These are phyloP conservation scores for Aspergillus uvarum DNA, from an alignment of 2,329 filamentous ascomycete genomes.

Conservation along the genomic window DNA sequence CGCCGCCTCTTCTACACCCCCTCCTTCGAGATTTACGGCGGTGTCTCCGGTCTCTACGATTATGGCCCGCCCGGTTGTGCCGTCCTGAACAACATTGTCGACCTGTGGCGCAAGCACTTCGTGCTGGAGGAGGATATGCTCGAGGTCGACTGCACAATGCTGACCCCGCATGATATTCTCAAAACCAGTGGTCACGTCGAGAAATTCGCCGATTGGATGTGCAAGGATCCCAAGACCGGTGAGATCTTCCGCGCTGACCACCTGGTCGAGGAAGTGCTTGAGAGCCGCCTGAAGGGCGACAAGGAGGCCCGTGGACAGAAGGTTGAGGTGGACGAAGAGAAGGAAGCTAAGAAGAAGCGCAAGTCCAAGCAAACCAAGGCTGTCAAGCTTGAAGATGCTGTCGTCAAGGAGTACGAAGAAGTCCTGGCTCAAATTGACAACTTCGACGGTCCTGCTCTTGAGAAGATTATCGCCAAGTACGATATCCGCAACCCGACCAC, in stretches of 20 bases:
- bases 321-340: conserved; percentile 64
- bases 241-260: conserved; percentile 96
- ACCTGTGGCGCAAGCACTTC: conserved; percentile 90
- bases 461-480: conserved; percentile 84
- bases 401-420: conserved; percentile 88
- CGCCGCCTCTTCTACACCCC: conserved; percentile 93
- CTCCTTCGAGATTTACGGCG: conserved; percentile 92
- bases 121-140: conserved; percentile 93
- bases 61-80: conserved; percentile 88
- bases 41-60: conserved; percentile 85
- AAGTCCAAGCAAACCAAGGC: conserved; percentile 71
- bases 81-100: conserved; percentile 82
- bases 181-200: conserved; percentile 97
- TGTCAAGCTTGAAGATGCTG: conserved; percentile 80
- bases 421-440: conserved; percentile 93
- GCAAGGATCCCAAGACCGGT: conserved; percentile 95
- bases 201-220: conserved; percentile 99
- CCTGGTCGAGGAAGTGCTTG: conserved; percentile 90
- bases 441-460: conserved; percentile 83
- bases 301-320: conserved; percentile 87
- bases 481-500: conserved; percentile 86
- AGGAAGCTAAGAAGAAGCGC: conserved; percentile 90
- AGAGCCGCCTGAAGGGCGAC: conserved; percentile 81
- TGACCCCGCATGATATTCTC: conserved; percentile 90
- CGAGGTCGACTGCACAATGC: conserved; percentile 88